Conservation (phyloP, 805 yeast species). For the Candida tallmaniae region DNA sequence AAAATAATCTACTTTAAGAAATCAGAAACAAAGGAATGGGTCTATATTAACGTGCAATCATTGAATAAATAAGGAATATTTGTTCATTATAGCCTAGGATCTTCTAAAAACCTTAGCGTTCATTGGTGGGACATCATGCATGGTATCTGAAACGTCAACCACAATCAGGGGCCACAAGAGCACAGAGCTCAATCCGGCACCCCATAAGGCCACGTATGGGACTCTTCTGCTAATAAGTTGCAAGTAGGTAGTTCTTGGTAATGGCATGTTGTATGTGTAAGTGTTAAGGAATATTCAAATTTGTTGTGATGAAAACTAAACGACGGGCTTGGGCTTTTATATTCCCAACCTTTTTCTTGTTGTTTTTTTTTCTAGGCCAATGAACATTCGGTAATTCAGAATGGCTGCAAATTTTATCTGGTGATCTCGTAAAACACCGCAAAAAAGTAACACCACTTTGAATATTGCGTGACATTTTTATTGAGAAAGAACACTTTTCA, state of each 20-base stretch:
- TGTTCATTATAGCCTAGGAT: not conserved
- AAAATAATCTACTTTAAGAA: too few relatives aligned
- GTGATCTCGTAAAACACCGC: too few relatives aligned
- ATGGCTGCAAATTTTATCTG: conserved; percentile 12
- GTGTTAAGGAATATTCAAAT: too few relatives aligned
- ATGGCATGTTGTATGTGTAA: too few relatives aligned
- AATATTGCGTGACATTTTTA: conserved; percentile 1
- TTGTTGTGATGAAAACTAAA: too few relatives aligned
- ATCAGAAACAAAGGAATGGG: too few relatives aligned
- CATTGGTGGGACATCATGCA: conserved; percentile 24
- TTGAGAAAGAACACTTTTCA: too few relatives aligned
- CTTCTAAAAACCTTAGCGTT: conserved; percentile 11
- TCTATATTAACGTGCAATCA: not conserved
- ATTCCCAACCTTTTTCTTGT: too few relatives aligned
- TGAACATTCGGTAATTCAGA: too few relatives aligned
- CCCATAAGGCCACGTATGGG: conserved; percentile 29
- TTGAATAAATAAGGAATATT: not conserved
- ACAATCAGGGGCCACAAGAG: conserved; percentile 35
- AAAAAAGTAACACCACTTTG: conserved; percentile 8
- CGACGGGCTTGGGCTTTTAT: too few relatives aligned
- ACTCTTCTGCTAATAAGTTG: conserved; percentile 23
- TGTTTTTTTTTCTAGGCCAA: too few relatives aligned
- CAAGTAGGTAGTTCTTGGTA: conserved; percentile 10
- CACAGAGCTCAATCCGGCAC: conserved; percentile 22
- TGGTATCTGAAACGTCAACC: conserved; percentile 19